Evolutionary conservation across 2,329 filamentous ascomycete species (phyloP).

Genomic region (Simplicillium sp.): DNA sequence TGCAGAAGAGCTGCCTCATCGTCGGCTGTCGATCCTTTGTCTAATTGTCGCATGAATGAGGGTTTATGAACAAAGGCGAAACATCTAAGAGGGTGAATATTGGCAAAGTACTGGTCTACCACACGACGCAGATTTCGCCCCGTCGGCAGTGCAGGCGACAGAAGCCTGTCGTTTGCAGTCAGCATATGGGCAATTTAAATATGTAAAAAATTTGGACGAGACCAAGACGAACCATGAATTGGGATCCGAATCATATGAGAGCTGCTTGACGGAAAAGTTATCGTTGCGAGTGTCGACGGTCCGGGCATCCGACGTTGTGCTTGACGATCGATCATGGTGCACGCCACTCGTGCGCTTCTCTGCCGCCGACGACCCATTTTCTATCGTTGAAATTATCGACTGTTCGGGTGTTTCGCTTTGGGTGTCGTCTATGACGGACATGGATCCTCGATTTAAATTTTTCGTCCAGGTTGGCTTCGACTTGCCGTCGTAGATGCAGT

Average conservation of each 20-base stretch:
- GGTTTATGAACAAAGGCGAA: constrained; percentile 30
- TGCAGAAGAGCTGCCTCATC: constrained; percentile 26
- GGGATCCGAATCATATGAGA: too few relatives aligned
- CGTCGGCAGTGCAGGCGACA: constrained; percentile 21
- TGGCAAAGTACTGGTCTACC: constrained; percentile 27
- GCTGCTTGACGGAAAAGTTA: too few relatives aligned
- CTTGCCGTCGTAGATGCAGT: constrained; percentile 28
- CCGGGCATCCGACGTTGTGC: too few relatives aligned
- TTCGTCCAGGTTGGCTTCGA: constrained; percentile 26
- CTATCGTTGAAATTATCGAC: neutral
- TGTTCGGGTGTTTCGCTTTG: constrained; percentile 5
- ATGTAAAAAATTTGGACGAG: too few relatives aligned
- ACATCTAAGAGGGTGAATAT: constrained; percentile 29
- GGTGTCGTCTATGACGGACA: constrained; percentile 3
- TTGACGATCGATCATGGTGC: too few relatives aligned
- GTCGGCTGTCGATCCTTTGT: constrained; percentile 23
- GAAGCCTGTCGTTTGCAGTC: constrained; percentile 17
- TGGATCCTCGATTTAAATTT: constrained; percentile 16
- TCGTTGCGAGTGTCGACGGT: too few relatives aligned
- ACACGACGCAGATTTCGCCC: constrained; percentile 23
- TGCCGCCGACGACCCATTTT: constrained; percentile 3
- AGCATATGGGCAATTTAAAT: neutral
- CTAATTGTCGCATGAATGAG: constrained; percentile 26
- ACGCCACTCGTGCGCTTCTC: neutral
- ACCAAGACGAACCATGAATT: too few relatives aligned